Evolutionary conservation across 345 rosid species (phyloP), one percentile per base, ranked within the genome.

Genomic region (Jatropha curcas): DNA sequence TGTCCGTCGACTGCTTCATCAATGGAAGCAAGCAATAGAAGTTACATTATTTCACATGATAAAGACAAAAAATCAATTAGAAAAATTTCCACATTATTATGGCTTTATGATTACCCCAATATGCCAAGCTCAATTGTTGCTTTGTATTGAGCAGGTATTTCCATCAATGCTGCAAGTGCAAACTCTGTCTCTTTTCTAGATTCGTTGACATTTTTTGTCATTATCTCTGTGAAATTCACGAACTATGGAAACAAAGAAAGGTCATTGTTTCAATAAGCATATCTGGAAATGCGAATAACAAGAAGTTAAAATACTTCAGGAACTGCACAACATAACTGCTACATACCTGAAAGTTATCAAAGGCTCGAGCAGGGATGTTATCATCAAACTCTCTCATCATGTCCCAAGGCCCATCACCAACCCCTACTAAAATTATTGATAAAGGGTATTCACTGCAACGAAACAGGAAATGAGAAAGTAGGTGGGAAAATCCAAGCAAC

Each of bases 371-470:
- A 71, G 99, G 98, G 45, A 96, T 96, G 77, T 96, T 96, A 72
- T 96, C 99, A 62, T 93, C 98, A 46, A 96, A 96, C 79, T 96
- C 96, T 73, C 84, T 83, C 99, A 96, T 96, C 86, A 87, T 90
- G 75, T 96, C 98, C 99, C 99, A 96, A 31, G 99, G 99, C 16
- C 99, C 99, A 80, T 96, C 99, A 28, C 99, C 99, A 0, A 96
- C 98, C 63, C 99, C 99, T 0, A 96, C 98, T 68, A 93, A 82
- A 57, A 93, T 80, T 58, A 96, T 91, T 31, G 98, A 93, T 61
- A 96, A 70, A 31, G 98, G 98, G 82, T 90, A 89, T 80, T 91
- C 82, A 73, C 98, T 92, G 87, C 79, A 85, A 72, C 25, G 35
- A 65, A 58, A 76, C 39, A 55, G 34, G 41, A 43, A 27, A 46